Conservation (phyloP, 768 basidiomycete genomes). For the Leccinellum albellum region DNA sequence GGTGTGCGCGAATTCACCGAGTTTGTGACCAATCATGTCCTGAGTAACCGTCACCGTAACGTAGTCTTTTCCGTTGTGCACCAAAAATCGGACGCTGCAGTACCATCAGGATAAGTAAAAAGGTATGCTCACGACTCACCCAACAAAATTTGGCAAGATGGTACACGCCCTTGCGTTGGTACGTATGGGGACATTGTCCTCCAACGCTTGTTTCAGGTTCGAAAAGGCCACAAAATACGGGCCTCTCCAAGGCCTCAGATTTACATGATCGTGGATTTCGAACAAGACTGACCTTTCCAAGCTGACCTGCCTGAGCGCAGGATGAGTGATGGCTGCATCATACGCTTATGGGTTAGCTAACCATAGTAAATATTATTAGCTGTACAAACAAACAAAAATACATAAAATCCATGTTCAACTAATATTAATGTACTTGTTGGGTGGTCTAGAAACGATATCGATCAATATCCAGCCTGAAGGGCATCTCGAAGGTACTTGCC, state of each 20-base stretch:
- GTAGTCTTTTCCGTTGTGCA: conserved; percentile 94
- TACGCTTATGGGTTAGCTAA: background rate
- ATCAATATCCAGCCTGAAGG: background rate
- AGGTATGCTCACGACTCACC: conserved; percentile 48
- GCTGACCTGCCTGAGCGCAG: conserved; percentile 71
- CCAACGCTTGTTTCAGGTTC: conserved; percentile 74
- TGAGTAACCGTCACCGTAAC: conserved; percentile 82
- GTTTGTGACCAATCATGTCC: conserved; percentile 98
- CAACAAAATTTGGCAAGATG: conserved; percentile 93
- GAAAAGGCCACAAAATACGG: conserved; percentile 95
- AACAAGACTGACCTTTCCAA: conserved; percentile 63
- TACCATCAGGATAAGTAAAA: background rate
- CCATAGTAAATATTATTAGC: background rate
- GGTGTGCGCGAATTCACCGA: conserved; percentile 92
- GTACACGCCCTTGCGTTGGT: conserved; percentile 89
- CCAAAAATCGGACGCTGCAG: conserved; percentile 75
- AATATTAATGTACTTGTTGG: too few species aligned
- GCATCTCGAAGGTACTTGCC: background rate
- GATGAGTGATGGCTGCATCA: conserved; percentile 62
- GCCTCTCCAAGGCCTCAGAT: conserved; percentile 43
- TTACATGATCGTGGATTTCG: background rate
- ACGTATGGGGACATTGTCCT: conserved; percentile 79
- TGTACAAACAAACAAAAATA: background rate
- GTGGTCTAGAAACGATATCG: too few species aligned
- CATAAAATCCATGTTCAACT: too few species aligned